Conservation (phyloP, 345 rosid genomes). For the Eucalyptus cladocalyx region DNA sequence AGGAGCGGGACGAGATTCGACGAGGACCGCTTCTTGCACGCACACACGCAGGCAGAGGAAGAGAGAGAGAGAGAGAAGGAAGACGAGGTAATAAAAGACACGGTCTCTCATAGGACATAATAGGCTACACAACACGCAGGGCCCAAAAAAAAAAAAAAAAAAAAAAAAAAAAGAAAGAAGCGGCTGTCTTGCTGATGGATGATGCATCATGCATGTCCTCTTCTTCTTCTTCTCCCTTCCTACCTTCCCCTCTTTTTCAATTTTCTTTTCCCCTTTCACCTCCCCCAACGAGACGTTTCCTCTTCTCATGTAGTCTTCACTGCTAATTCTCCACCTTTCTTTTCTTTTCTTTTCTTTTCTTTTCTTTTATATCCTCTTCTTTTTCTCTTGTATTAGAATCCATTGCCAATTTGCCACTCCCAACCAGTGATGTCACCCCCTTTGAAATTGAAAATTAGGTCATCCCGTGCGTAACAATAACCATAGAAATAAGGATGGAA, state of each 20-base stretch:
- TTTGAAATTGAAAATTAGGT: neutral
- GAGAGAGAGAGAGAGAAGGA: neutral
- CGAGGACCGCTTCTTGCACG: neutral
- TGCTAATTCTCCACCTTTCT: neutral
- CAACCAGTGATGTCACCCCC: neutral
- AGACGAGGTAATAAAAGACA: neutral
- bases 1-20: neutral
- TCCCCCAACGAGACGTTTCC: neutral
- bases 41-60: neutral
- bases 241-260: neutral
- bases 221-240: neutral
- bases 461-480: neutral
- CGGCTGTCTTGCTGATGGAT: neutral
- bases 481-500: neutral
- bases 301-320: neutral
- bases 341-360: too few relatives aligned
- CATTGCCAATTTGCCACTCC: neutral
- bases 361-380: too few relatives aligned
- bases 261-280: neutral
- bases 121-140: neutral
- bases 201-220: neutral
- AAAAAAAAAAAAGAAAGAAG: neutral
- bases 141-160: too few relatives aligned
- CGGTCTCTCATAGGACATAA: neutral
- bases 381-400: neutral